A percentile compares a stretch with the other conserved stretches of the same genome.
Evolutionary conservation across 352 stramenopile species (phyloP).

Genomic region (Globisporangium rhizosaccharum): DNA sequence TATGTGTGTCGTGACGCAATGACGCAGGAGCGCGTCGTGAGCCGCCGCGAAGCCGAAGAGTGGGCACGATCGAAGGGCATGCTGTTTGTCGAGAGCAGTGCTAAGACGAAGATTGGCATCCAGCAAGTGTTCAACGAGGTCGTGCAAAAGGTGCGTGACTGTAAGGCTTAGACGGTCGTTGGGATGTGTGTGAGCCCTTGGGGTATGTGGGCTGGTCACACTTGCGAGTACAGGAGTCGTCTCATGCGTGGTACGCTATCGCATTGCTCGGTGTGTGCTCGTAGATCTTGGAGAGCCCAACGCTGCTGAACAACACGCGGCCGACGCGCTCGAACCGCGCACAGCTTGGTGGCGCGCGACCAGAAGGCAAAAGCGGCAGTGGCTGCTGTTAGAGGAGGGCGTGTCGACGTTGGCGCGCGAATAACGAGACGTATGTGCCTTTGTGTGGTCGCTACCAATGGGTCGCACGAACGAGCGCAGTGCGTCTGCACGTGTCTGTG

Average conservation of each 20-base stretch:
- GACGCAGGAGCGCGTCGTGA: conserved; percentile 90
- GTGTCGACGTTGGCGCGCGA: too few species aligned
- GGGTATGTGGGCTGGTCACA: neutral
- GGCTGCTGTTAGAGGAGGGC: conserved; percentile 20
- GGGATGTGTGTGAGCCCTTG: neutral
- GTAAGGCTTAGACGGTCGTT: neutral
- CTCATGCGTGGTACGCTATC: too few species aligned
- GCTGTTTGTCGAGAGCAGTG: conserved; percentile 97
- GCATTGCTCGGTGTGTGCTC: conserved; percentile 3
- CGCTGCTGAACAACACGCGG: conserved; percentile 79
- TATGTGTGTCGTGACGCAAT: conserved; percentile 1
- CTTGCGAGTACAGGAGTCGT: neutral
- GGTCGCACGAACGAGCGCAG: too few species aligned
- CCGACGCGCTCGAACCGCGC: conserved; percentile 36
- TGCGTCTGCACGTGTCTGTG: too few species aligned
- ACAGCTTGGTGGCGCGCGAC: conserved; percentile 37
- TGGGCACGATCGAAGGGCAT: conserved; percentile 96
- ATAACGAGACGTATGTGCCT: too few species aligned
- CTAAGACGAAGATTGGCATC: conserved; percentile 94
- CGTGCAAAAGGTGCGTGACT: conserved; percentile 90
- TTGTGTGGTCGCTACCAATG: too few species aligned
- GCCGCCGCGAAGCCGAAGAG: conserved; percentile 91
- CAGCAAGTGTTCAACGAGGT: conserved; percentile 97
- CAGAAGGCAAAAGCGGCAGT: conserved; percentile 40
- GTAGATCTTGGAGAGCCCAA: conserved; percentile 89